phyloP scores from a whole-genome alignment of 169 alveolate species.

The Eimeria necatrix region DNA sequence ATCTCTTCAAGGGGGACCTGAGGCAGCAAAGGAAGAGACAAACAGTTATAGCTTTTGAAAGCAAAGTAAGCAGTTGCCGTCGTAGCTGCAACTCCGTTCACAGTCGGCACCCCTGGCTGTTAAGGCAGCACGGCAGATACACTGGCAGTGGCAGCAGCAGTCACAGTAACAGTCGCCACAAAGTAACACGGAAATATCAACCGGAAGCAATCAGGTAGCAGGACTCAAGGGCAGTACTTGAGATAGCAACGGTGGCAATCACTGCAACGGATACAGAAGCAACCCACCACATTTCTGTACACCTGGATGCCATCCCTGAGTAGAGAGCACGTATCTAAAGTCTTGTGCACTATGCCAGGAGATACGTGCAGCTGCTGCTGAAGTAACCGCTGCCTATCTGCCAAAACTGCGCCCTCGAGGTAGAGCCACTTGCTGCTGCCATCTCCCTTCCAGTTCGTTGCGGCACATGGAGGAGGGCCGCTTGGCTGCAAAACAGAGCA shows the following conservation, averaged over 20 bases:
- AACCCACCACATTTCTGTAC: conserved; percentile 25
- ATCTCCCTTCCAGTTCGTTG: not conserved
- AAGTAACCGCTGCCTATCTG: conserved; percentile 56
- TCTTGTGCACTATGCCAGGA: conserved; percentile 65
- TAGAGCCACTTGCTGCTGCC: conserved; percentile 68
- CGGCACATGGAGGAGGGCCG: not conserved
- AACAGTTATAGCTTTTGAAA: not conserved
- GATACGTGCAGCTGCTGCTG: conserved; percentile 62
- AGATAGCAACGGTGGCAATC: not conserved
- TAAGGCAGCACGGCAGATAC: not conserved
- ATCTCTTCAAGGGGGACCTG: conserved; percentile 68
- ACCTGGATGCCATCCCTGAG: conserved; percentile 77
- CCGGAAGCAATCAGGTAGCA: not conserved
- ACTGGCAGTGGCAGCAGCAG: not conserved
- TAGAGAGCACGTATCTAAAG: conserved; percentile 43
- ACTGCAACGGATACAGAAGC: conserved; percentile 31
- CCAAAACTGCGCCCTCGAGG: conserved; percentile 11
- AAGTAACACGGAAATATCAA: not conserved
- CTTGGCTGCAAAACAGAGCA: conserved; percentile 20
- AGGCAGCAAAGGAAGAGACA: not conserved
- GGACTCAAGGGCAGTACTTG: not conserved
- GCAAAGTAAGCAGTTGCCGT: not conserved
- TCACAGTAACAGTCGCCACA: not conserved
- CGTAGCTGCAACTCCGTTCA: not conserved
- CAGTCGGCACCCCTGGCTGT: not conserved